phyloP scores from a whole-genome alignment of 805 yeast genomes.

The Grigorovia yakushimaensis region DNA sequence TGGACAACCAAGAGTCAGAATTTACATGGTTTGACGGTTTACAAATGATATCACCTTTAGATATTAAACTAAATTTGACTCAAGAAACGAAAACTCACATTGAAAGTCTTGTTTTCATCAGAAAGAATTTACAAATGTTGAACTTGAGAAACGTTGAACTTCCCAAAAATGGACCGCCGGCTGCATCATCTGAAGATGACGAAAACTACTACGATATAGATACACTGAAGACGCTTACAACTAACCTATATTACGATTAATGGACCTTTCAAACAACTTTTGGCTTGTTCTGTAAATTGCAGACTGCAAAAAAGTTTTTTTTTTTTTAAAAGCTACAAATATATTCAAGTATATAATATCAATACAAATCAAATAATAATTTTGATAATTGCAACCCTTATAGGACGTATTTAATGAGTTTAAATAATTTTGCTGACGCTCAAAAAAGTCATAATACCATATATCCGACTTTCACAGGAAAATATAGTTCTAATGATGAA shows the following conservation, averaged over 20 bases:
- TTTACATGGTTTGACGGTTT: conserved; percentile 75
- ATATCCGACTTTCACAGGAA: conserved; percentile 11
- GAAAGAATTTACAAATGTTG: conserved; percentile 41
- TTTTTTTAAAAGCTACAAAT: background rate
- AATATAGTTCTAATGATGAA: conserved; percentile 4
- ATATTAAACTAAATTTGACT: conserved; percentile 27
- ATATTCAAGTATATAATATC: background rate
- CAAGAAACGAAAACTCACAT: conserved; percentile 37
- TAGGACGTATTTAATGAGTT: conserved; percentile 10
- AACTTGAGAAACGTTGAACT: conserved; percentile 29
- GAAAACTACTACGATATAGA: conserved; percentile 21
- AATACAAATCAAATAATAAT: background rate
- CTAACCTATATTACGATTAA: conserved; percentile 23
- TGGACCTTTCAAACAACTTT: background rate
- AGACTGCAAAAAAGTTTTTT: background rate
- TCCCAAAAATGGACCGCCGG: background rate
- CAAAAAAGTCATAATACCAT: conserved; percentile 23
- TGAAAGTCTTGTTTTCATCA: conserved; percentile 34
- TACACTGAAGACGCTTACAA: conserved; percentile 15
- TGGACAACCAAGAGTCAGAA: conserved; percentile 59
- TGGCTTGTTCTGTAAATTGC: background rate
- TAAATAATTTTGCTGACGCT: conserved; percentile 26
- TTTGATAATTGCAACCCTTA: background rate
- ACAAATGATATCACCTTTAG: conserved; percentile 35
- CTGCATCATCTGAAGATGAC: conserved; percentile 7